Evolutionary conservation across 495 filamentous ascomycete species (phyloP), one percentile per base, ranked within the genome.

Genomic region (Lepidopterella palustris): DNA sequence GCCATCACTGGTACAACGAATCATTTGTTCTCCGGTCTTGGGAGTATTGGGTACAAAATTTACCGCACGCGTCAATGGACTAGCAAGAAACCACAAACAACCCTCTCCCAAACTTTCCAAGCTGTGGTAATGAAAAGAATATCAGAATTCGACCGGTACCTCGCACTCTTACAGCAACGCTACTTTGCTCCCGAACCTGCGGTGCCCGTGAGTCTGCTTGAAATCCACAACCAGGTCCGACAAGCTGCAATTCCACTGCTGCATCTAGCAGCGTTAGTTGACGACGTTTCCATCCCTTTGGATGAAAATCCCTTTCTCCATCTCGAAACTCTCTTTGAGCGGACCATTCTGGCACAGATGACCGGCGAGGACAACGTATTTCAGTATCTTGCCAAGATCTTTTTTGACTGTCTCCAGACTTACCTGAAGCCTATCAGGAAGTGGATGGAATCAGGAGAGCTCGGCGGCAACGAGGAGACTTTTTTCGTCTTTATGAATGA

Each of bases 361-460:
- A 79, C 80, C 40, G 87, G 86, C 1, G 80, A 87, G 51, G 76
- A 77, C 4, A 70, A 65, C 6, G 75, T 79, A 20, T 95, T 86
- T 64, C 67, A 71, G 26, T 80, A 78, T 45, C 77, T 91, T 15
- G 81, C 81, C 9, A 72, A 73, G 3, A 73, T 96, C 10, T 95
- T 97, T 72, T 87, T 93, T 50, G 78, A 84, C 25, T 95, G 90
- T 68, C 88, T 96, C 32, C 82, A 86, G 59, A 84, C 88, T 3
- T 97, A 96, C 69, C 78, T 92, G 26, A 83, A 81, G 11, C 89
- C 90, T 0, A 83, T 97, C 26, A 79, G 84, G 26, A 71, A 76
- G 2, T 98, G 93, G 93, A 93, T 95, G 86, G 85, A 90, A 64
- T 79, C 79, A 40, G 92, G 92, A 1, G 80, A 84, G 54, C 72